phyloP scores from a whole-genome alignment of 1,284 basidiomycete genomes.

The Leccinum fallax region DNA sequence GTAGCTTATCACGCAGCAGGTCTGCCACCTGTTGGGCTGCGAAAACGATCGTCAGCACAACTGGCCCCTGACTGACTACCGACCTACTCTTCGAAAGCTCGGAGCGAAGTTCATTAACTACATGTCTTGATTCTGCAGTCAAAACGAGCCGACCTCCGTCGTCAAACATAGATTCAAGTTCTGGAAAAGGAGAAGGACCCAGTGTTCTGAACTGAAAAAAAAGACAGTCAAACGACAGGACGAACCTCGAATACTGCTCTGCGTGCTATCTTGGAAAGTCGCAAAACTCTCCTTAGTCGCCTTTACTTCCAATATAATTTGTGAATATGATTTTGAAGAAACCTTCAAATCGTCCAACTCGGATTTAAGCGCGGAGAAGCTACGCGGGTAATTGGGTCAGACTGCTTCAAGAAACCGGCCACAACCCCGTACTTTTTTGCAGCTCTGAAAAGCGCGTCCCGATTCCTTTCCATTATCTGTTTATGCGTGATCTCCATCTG shows the following conservation, averaged over 20 bases:
- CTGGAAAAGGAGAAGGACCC: slow-evolving; percentile 17
- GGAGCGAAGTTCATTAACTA: slow-evolving; percentile 42
- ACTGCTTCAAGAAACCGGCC: neutral
- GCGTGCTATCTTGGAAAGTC: slow-evolving; percentile 23
- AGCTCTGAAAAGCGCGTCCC: slow-evolving; percentile 23
- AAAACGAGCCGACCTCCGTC: slow-evolving; percentile 30
- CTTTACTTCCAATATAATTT: slow-evolving; percentile 26
- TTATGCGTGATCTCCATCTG: slow-evolving; percentile 22
- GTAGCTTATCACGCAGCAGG: slow-evolving; percentile 52
- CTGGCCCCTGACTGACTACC: slow-evolving; percentile 35
- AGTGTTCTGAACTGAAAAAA: neutral
- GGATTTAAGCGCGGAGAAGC: slow-evolving; percentile 28
- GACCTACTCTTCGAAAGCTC: slow-evolving; percentile 37
- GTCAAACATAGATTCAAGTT: slow-evolving; percentile 38
- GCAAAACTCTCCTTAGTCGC: slow-evolving; percentile 21
- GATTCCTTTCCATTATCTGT: slow-evolving; percentile 17
- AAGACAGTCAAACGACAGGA: neutral
- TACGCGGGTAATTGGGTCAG: slow-evolving; percentile 10
- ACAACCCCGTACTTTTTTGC: slow-evolving; percentile 21
- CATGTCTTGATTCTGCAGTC: slow-evolving; percentile 34
- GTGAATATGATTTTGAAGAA: slow-evolving; percentile 14
- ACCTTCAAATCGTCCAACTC: slow-evolving; percentile 27
- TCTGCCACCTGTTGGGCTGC: slow-evolving; percentile 56
- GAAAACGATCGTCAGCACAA: slow-evolving; percentile 14
- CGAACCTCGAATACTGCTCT: slow-evolving; percentile 28